Conservation (phyloP, 495 filamentous ascomycete species). For the Tuber borchii region DNA sequence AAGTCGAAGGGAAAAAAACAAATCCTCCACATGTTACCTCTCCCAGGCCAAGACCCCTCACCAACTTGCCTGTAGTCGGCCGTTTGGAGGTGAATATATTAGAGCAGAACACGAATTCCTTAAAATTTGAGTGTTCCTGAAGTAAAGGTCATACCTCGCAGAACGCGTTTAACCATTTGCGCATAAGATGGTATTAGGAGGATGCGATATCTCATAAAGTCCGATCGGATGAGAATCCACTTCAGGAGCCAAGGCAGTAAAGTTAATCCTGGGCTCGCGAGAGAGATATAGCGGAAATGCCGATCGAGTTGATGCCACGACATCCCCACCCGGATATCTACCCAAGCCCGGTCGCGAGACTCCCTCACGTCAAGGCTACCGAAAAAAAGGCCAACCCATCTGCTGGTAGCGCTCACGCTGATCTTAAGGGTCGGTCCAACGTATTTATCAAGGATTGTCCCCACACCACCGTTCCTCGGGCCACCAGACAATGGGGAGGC, state of each 20-base stretch:
- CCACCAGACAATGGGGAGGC: not conserved
- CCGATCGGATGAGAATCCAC: not conserved
- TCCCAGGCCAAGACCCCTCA: not conserved
- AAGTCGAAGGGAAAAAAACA: not conserved
- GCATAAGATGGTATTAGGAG: not conserved
- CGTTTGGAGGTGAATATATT: not conserved
- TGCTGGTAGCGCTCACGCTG: not conserved
- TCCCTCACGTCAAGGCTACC: no score
- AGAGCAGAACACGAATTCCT: not conserved
- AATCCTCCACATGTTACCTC: not conserved
- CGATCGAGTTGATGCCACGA: not conserved
- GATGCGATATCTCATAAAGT: not conserved
- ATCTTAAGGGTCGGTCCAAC: not conserved
- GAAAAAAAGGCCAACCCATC: not conserved
- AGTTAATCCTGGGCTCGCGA: not conserved
- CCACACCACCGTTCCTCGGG: not conserved
- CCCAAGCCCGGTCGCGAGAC: not conserved
- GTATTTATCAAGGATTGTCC: not conserved
- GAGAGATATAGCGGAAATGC: not conserved
- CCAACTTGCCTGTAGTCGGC: not conserved
- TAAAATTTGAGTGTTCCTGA: not conserved
- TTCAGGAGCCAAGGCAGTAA: not conserved
- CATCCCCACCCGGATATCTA: not conserved
- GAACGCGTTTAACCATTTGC: not conserved
- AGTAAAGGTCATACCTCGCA: not conserved